Percentiles rank a stretch among this genome's conserved stretches.
phyloP scores from a whole-genome alignment of 2,329 filamentous ascomycete genomes.

The Xylariomycetidae sp. region DNA sequence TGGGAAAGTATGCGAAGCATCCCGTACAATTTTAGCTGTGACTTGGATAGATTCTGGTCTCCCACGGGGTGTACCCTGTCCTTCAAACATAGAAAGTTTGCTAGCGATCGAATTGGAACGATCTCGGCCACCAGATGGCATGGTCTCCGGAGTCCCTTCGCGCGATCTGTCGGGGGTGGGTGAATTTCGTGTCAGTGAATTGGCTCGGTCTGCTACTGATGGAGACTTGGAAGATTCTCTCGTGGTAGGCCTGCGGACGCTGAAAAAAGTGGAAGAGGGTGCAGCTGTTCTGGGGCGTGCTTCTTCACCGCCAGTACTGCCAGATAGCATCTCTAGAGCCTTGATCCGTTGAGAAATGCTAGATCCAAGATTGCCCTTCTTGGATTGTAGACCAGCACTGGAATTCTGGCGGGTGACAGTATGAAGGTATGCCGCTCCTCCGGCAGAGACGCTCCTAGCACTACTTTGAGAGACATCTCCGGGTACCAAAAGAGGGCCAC shows the following conservation, averaged over 20 bases:
- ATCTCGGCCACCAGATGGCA: conserved; percentile 28
- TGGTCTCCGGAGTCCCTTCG: conserved; percentile 16
- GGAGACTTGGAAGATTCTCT: conserved; percentile 28
- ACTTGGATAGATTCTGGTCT: conserved; percentile 79
- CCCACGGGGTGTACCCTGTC: conserved; percentile 35
- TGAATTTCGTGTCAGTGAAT: conserved; percentile 24
- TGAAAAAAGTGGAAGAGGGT: conserved; percentile 39
- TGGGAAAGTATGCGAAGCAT: conserved; percentile 42
- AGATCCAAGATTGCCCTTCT: conserved; percentile 79
- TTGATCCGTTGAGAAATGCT: conserved; percentile 95
- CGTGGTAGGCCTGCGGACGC: conserved; percentile 35
- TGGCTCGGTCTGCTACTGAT: conserved; percentile 31
- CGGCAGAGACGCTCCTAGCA: conserved; percentile 51
- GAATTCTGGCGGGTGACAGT: conserved; percentile 48
- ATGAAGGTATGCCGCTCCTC: conserved; percentile 50
- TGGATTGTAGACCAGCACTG: conserved; percentile 50
- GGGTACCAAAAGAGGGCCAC: conserved; percentile 40
- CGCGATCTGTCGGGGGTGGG: conserved; percentile 22
- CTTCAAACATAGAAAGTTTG: conserved; percentile 53
- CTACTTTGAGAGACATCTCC: conserved; percentile 42
- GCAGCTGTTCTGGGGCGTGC: conserved; percentile 22
- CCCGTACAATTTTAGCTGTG: conserved; percentile 76
- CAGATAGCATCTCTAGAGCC: conserved; percentile 75
- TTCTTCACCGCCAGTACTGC: conserved; percentile 29
- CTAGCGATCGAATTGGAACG: conserved; percentile 52